phyloP scores from a whole-genome alignment of 495 filamentous ascomycete genomes.

The Poronia punctata region DNA sequence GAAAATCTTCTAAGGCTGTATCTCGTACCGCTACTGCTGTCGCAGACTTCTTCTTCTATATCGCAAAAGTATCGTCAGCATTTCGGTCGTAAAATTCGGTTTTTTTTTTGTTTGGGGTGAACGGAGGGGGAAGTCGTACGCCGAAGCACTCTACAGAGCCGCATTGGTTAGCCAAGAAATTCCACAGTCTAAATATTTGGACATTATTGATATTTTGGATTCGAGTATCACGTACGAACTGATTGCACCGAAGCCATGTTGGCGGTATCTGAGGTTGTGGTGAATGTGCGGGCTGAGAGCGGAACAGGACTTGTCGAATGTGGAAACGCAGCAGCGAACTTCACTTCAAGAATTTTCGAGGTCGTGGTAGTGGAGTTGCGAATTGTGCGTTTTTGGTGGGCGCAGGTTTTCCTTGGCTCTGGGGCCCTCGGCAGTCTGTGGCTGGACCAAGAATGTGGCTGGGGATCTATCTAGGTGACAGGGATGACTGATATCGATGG shows the following conservation, averaged over 20 bases:
- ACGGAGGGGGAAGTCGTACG: slow-evolving; percentile 6
- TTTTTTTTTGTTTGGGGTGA: no score
- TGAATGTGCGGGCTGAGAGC: slow-evolving; percentile 5
- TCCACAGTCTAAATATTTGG: neutral
- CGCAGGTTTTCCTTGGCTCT: slow-evolving; percentile 3
- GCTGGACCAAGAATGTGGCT: slow-evolving; percentile 3
- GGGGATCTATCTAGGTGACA: slow-evolving; percentile 10
- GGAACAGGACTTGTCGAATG: slow-evolving; percentile 9
- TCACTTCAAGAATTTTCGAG: slow-evolving; percentile 10
- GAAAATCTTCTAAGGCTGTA: neutral
- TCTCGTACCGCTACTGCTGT: slow-evolving; percentile 12
- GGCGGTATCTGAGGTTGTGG: slow-evolving; percentile 6
- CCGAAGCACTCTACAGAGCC: slow-evolving; percentile 10
- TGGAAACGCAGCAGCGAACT: slow-evolving; percentile 11
- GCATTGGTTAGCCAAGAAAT: slow-evolving; percentile 3
- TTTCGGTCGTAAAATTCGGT: slow-evolving; percentile 1
- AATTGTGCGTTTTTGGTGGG: slow-evolving; percentile 13
- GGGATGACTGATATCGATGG: no score
- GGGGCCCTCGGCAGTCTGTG: slow-evolving; percentile 17
- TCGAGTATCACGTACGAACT: slow-evolving; percentile 8
- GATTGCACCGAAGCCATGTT: slow-evolving; percentile 13
- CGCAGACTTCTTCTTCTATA: slow-evolving; percentile 15
- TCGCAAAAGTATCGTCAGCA: slow-evolving; percentile 5
- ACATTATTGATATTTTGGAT: neutral
- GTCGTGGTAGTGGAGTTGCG: slow-evolving; percentile 11